Evolutionary conservation across 2,329 filamentous ascomycete genomes (phyloP).

Genomic region (Periconia macrospinosa): DNA sequence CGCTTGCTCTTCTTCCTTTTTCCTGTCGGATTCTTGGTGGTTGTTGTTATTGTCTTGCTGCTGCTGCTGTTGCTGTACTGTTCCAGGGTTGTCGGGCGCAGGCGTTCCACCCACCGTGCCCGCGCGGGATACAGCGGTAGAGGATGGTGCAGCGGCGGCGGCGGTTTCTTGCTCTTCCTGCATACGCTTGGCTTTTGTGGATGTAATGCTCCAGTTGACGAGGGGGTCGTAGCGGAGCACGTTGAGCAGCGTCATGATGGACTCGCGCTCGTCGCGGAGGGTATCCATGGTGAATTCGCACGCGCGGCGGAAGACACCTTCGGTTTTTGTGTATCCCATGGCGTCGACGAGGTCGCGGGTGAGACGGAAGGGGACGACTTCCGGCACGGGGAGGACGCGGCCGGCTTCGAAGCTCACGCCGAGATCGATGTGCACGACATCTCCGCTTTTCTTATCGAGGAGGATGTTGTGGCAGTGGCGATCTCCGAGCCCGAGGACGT

Average conservation of each 20-base stretch:
- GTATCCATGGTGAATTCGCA: constrained; percentile 97
- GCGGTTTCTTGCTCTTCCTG: constrained; percentile 64
- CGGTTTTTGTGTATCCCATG: constrained; percentile 93
- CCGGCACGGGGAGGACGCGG: constrained; percentile 89
- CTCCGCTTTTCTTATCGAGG: constrained; percentile 83
- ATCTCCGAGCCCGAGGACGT: constrained; percentile 90
- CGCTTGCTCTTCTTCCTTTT: constrained; percentile 56
- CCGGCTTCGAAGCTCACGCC: constrained; percentile 97
- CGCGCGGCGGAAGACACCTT: constrained; percentile 95
- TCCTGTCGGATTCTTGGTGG: constrained; percentile 29
- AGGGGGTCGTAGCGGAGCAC: constrained; percentile 97
- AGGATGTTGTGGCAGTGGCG: constrained; percentile 97
- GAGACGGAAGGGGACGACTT: constrained; percentile 92
- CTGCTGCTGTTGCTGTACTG: constrained; percentile 10
- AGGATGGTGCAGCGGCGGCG: constrained; percentile 25
- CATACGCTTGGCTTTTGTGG: constrained; percentile 66
- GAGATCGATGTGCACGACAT: constrained; percentile 95
- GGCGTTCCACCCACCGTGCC: constrained; percentile 36
- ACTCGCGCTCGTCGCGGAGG: constrained; percentile 90
- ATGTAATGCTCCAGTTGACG: constrained; percentile 91
- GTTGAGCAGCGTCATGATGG: constrained; percentile 98
- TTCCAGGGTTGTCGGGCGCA: constrained; percentile 21
- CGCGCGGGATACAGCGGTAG: constrained; percentile 17
- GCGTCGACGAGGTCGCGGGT: constrained; percentile 95
- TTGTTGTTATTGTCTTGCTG: constrained; percentile 18